Evolutionary conservation across 1,284 basidiomycete species (phyloP).

Genomic region (Omphalotus olearius): DNA sequence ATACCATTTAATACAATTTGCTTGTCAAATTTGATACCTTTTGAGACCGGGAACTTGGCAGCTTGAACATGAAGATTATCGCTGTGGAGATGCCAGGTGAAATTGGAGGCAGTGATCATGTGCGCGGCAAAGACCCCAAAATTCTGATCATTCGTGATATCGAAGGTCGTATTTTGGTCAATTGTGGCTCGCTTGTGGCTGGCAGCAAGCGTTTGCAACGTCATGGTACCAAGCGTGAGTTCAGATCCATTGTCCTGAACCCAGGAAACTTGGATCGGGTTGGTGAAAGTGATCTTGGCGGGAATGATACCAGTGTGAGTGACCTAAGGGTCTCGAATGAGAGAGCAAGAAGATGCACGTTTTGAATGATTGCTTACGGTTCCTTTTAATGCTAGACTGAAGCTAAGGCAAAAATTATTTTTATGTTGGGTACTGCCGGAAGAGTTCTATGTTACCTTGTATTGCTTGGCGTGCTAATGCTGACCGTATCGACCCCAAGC

Average conservation of each 20-base stretch:
- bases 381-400: constrained; percentile 46
- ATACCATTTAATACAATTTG: constrained; percentile 47
- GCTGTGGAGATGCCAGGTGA: constrained; percentile 68
- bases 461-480: constrained; percentile 48
- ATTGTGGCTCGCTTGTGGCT: constrained; percentile 51
- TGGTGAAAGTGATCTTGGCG: constrained; percentile 53
- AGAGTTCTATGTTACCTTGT: constrained; percentile 38
- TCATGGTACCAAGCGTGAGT: constrained; percentile 46
- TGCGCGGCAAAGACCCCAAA: constrained; percentile 54
- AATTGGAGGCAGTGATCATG: constrained; percentile 65
- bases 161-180: constrained; percentile 54
- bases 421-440: neutral
- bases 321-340: constrained; percentile 33
- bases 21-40: constrained; percentile 62
- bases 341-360: constrained; percentile 20
- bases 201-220: constrained; percentile 39
- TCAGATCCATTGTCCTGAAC: constrained; percentile 38
- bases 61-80: constrained; percentile 63
- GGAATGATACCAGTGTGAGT: constrained; percentile 57
- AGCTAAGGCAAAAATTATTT: constrained; percentile 28
- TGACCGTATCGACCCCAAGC: constrained; percentile 46
- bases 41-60: constrained; percentile 59
- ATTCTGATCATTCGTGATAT: constrained; percentile 45
- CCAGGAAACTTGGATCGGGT: constrained; percentile 55
- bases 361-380: constrained; percentile 25